Conservation (phyloP, 768 basidiomycete genomes). For the Leccinum broughii region DNA sequence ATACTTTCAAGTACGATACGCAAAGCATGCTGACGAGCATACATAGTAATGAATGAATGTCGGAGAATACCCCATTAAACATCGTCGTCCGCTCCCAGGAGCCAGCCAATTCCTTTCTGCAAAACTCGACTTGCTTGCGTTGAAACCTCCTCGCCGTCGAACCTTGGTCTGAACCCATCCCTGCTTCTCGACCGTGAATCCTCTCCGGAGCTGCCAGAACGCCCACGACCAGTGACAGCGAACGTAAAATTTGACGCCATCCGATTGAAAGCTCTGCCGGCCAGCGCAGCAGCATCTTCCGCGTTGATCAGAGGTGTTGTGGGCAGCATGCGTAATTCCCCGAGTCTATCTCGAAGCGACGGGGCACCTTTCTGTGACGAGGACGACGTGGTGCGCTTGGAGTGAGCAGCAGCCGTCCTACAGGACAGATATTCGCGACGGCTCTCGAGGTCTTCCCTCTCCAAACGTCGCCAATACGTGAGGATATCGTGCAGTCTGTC, state of each 20-base stretch:
- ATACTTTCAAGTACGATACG: conserved; percentile 21
- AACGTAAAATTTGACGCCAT: conserved; percentile 79
- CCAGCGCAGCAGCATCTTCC: conserved; percentile 79
- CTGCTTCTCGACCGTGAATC: conserved; percentile 36
- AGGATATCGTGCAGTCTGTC: conserved; percentile 81
- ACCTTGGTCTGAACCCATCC: conserved; percentile 42
- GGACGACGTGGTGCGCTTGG: conserved; percentile 13
- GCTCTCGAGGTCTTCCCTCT: conserved; percentile 58
- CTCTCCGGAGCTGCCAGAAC: conserved; percentile 21
- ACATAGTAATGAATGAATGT: conserved; percentile 14
- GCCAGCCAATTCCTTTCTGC: conserved; percentile 93
- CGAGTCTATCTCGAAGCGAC: conserved; percentile 61
- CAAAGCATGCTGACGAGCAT: conserved; percentile 15
- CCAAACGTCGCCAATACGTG: conserved; percentile 70
- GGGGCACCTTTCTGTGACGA: conserved; percentile 41
- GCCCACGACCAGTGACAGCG: conserved; percentile 46
- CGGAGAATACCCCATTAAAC: conserved; percentile 1
- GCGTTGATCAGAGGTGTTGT: conserved; percentile 67
- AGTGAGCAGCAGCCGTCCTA: conserved; percentile 16
- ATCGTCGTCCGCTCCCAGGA: conserved; percentile 81
- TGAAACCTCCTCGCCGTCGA: conserved; percentile 62
- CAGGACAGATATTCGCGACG: conserved; percentile 46
- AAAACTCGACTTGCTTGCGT: conserved; percentile 76
- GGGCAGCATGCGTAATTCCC: conserved; percentile 70
- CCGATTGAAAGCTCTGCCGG: conserved; percentile 73